Evolutionary conservation across 768 basidiomycete species (phyloP).

Genomic region (Collybiopsis confluens): DNA sequence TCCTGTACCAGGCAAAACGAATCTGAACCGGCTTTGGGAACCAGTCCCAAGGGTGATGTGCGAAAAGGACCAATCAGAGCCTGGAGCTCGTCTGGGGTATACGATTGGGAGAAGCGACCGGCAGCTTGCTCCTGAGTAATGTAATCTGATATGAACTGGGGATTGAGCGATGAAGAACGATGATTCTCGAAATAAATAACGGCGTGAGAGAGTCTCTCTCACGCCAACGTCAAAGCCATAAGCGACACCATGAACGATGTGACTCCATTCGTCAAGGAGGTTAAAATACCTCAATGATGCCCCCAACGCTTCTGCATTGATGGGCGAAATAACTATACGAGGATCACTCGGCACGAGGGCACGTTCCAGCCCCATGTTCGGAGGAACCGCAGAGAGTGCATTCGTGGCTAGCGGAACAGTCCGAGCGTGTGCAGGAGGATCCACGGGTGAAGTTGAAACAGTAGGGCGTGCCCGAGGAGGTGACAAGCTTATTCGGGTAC

Average conservation of each 20-base stretch:
- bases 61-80: conserved; percentile 35
- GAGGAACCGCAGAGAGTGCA: not conserved
- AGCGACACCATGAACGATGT: conserved; percentile 26
- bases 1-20: conserved; percentile 29
- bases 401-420: not conserved
- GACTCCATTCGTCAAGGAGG: conserved; percentile 18
- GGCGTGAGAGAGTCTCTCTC: conserved; percentile 12
- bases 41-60: conserved; percentile 34
- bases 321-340: conserved; percentile 25
- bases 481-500: not conserved
- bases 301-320: conserved; percentile 18
- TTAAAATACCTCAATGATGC: conserved; percentile 10
- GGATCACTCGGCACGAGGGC: conserved; percentile 23
- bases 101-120: too few relatives aligned
- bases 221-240: conserved; percentile 35
- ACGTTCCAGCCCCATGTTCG: conserved; percentile 25
- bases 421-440: not conserved
- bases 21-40: conserved; percentile 26
- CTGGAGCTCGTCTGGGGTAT: conserved; percentile 15
- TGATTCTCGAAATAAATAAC: too few relatives aligned
- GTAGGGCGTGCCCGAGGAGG: not conserved
- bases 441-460: not conserved
- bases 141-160: too few relatives aligned
- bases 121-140: too few relatives aligned
- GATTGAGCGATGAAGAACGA: too few relatives aligned